Percentiles rank a stretch among this genome's conserved stretches.
These are phyloP conservation scores for Fragilaria crotonensis DNA, from an alignment of 108 stramenopile genomes.

Conservation along the genomic window DNA sequence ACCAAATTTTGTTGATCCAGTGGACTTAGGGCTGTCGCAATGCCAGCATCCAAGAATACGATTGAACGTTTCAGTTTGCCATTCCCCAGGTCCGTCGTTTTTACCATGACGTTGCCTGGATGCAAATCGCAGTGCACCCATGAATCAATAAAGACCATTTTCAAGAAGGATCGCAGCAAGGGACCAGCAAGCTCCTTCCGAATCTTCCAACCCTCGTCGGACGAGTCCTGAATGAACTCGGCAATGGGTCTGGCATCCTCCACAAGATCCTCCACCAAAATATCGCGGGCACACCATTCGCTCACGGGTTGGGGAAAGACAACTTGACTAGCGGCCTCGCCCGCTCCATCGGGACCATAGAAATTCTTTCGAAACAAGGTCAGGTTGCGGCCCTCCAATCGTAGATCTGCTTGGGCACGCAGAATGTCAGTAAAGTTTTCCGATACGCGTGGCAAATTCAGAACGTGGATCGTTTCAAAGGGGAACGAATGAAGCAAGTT, in stretches of 20 bases:
- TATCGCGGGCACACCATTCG: slow-evolving; percentile 43
- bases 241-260: slow-evolving; percentile 63
- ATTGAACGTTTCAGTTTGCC: slow-evolving; percentile 35
- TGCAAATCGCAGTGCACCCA: slow-evolving; percentile 73
- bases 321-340: slow-evolving; percentile 27
- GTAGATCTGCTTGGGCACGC: slow-evolving; percentile 70
- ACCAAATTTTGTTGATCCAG: slow-evolving; percentile 67
- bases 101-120: slow-evolving; percentile 54
- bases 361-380: slow-evolving; percentile 61
- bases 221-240: slow-evolving; percentile 48
- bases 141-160: slow-evolving; percentile 83
- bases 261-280: slow-evolving; percentile 69
- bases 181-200: slow-evolving; percentile 63
- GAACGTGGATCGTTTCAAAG: slow-evolving; percentile 37
- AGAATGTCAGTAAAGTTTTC: slow-evolving; percentile 62
- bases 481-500: slow-evolving; percentile 54
- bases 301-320: slow-evolving; percentile 60
- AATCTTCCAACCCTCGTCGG: slow-evolving; percentile 33
- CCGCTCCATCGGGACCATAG: slow-evolving; percentile 23
- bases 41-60: slow-evolving; percentile 85
- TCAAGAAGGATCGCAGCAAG: slow-evolving; percentile 76
- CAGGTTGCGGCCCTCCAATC: slow-evolving; percentile 64
- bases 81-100: slow-evolving; percentile 7
- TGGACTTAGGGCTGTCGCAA: slow-evolving; percentile 55
- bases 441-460: slow-evolving; percentile 68